Conservation (phyloP, 2,329 filamentous ascomycete species). For the Fusarium veterinarium region DNA sequence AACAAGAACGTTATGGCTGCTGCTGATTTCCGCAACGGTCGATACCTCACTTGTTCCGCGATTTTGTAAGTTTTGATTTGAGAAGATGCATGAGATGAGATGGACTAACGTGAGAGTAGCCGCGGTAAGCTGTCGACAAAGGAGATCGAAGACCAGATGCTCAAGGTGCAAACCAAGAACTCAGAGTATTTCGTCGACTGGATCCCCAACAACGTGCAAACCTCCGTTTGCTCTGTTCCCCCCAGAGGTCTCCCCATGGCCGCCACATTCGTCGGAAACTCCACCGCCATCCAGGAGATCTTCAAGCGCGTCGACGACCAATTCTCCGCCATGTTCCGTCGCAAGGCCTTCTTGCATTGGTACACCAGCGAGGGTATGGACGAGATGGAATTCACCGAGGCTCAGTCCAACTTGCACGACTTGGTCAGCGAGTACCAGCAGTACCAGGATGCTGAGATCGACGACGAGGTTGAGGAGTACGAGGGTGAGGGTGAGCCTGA, state of each 20-base stretch:
- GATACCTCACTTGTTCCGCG: constrained; percentile 98
- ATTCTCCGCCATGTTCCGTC: constrained; percentile 99
- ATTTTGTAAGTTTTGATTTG: constrained; percentile 78
- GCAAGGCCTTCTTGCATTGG: constrained; percentile 99
- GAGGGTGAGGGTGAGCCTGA: constrained; percentile 45
- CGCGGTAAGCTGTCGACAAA: constrained; percentile 99
- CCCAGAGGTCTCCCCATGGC: constrained; percentile 99
- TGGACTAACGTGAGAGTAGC: constrained; percentile 57
- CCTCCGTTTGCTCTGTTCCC: constrained; percentile 97
- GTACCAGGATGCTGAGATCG: constrained; percentile 98
- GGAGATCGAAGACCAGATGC: constrained; percentile 99
- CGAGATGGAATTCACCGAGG: constrained; percentile 99
- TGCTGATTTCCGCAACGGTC: constrained; percentile 99
- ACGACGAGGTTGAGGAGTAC: constrained; percentile 90
- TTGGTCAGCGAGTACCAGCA: constrained; percentile 99
- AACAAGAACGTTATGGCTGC: constrained; percentile 99
- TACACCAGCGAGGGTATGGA: constrained; percentile 99
- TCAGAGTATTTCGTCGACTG: constrained; percentile 99
- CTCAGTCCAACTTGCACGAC: constrained; percentile 99
- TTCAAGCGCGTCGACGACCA: constrained; percentile 99
- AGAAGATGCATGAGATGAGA: too few species aligned
- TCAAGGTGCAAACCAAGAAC: constrained; percentile 99
- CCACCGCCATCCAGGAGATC: constrained; percentile 98
- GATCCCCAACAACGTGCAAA: constrained; percentile 99
- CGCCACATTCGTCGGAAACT: constrained; percentile 98